Evolutionary conservation across 2,329 filamentous ascomycete genomes (phyloP).

Genomic region (Fusarium sp.): DNA sequence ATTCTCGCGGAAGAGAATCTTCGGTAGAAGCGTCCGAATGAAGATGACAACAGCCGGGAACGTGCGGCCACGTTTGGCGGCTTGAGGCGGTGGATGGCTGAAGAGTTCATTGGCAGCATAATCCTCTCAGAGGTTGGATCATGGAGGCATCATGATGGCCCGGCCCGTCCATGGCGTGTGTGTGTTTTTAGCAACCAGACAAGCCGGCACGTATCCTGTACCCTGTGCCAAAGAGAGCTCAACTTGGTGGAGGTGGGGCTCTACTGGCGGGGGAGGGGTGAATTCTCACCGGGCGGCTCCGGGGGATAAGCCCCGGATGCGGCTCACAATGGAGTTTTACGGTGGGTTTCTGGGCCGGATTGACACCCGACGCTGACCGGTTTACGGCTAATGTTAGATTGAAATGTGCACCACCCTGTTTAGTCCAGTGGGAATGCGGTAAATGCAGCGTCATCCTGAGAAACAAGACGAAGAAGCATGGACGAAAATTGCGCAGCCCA

Average conservation of each 20-base stretch:
- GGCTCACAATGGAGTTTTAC: constrained; percentile 18
- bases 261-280: constrained; percentile 35
- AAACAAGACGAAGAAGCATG: constrained; percentile 8
- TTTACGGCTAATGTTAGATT: constrained; percentile 16
- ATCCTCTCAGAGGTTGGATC: constrained; percentile 11
- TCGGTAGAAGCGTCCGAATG: constrained; percentile 11
- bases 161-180: constrained; percentile 34
- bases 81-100: constrained; percentile 45
- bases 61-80: constrained; percentile 44
- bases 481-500: neutral
- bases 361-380: constrained; percentile 12
- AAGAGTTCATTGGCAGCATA: constrained; percentile 5
- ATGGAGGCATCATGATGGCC: constrained; percentile 37
- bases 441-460: constrained; percentile 25
- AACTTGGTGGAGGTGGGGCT: constrained; percentile 3
- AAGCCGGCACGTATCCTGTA: neutral
- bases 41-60: constrained; percentile 25
- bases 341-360: constrained; percentile 11
- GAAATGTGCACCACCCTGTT: constrained; percentile 24
- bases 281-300: constrained; percentile 30
- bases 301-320: constrained; percentile 40
- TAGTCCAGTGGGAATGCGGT: constrained; percentile 1
- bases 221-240: constrained; percentile 21
- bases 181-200: constrained; percentile 3
- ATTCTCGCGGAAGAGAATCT: constrained; percentile 13